A percentile compares a stretch with the other conserved stretches of the same genome.
These are phyloP conservation scores for Saksenaea oblongispora DNA, from an alignment of 371 early-diverging fungal species.

Conservation along the genomic window DNA sequence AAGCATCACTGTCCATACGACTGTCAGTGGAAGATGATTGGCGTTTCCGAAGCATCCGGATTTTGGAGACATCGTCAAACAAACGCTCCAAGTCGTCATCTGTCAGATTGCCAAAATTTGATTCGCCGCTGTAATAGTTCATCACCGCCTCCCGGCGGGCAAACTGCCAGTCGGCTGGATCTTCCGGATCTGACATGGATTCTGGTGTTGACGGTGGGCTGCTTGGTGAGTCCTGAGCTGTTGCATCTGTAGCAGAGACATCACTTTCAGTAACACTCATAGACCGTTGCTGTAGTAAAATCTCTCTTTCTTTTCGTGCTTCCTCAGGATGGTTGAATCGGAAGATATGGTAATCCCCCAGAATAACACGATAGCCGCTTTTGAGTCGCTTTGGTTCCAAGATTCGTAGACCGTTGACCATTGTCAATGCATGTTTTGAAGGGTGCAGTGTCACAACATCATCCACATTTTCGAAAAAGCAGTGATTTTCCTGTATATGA, in stretches of 20 bases:
- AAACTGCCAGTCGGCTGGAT: constrained; percentile 65
- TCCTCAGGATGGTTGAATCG: constrained; percentile 88
- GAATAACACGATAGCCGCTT: constrained; percentile 80
- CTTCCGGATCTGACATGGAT: background rate
- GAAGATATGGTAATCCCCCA: constrained; percentile 85
- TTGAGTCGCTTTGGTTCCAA: constrained; percentile 58
- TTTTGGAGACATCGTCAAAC: constrained; percentile 43
- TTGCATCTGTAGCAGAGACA: background rate
- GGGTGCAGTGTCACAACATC: constrained; percentile 70
- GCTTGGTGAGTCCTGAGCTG: background rate
- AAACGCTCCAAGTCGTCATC: constrained; percentile 46
- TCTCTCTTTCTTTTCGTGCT: constrained; percentile 70
- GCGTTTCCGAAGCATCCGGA: constrained; percentile 36
- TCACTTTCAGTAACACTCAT: constrained; percentile 1
- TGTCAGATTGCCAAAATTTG: constrained; percentile 30
- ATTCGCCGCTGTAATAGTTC: constrained; percentile 31
- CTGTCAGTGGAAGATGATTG: constrained; percentile 10
- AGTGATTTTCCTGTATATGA: constrained; percentile 74
- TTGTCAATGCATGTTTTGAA: constrained; percentile 54
- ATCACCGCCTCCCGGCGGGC: constrained; percentile 66
- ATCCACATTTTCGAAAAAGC: constrained; percentile 72
- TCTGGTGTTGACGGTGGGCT: background rate
- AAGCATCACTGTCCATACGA: background rate
- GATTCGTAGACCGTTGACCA: constrained; percentile 80
- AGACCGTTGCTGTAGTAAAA: background rate